A percentile compares a stretch with the other conserved stretches of the same genome.
phyloP scores from a whole-genome alignment of 1,284 basidiomycete species.

The Chalciporus sp. region DNA sequence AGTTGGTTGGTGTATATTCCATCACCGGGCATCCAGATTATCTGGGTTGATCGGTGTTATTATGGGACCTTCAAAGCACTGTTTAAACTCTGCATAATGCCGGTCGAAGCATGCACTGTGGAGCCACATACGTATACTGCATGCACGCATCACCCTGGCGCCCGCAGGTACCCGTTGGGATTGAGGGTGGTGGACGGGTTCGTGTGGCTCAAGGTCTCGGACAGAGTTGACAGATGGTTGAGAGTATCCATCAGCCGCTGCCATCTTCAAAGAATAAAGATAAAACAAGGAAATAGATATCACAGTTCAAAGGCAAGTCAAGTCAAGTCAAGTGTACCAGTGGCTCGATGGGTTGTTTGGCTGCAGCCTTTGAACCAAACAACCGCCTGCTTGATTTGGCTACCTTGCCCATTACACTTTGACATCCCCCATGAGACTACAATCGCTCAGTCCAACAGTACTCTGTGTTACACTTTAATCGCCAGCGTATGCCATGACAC shows the following conservation, averaged over 20 bases:
- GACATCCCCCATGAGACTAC: conserved; percentile 7
- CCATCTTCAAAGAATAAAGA: too few species aligned
- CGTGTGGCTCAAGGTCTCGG: too few species aligned
- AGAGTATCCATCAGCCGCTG: neutral
- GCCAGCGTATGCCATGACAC: conserved; percentile 6
- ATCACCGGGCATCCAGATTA: neutral
- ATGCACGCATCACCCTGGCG: neutral
- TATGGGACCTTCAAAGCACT: neutral
- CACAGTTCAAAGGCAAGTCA: too few species aligned
- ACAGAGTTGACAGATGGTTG: neutral
- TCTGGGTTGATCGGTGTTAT: conserved; percentile 3
- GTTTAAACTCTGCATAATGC: neutral
- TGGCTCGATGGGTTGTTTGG: conserved; percentile 23
- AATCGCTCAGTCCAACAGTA: neutral
- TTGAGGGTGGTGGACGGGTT: neutral
- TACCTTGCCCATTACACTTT: neutral
- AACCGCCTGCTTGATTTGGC: conserved; percentile 25
- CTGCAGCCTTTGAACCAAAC: conserved; percentile 33
- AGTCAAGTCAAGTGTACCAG: too few species aligned
- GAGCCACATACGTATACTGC: neutral
- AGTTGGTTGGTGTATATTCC: neutral
- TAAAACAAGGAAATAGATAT: too few species aligned
- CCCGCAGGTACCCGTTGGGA: neutral
- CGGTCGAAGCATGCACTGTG: neutral
- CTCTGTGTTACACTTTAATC: neutral